A percentile compares a stretch with the other conserved stretches of the same genome.
phyloP scores from a whole-genome alignment of 2,329 filamentous ascomycete genomes.

The Claviceps fusiformis region DNA sequence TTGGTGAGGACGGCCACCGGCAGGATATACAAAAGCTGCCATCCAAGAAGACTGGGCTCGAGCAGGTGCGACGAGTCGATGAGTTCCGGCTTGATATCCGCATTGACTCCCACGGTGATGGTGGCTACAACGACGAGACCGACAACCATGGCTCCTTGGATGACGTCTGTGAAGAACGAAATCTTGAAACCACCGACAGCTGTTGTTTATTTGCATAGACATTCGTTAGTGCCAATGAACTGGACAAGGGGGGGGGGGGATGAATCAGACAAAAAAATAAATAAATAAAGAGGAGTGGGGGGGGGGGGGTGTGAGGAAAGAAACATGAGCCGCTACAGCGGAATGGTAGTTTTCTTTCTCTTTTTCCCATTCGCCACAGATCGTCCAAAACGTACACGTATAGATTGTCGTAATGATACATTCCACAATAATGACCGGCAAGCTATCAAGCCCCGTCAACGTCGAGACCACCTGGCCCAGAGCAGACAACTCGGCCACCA shows the following conservation, averaged over 20 bases:
- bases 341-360: not conserved
- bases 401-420: slow-evolving; percentile 70
- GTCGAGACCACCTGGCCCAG: slow-evolving; percentile 65
- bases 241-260: no score
- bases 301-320: not conserved
- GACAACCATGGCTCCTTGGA: slow-evolving; percentile 68
- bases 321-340: not conserved
- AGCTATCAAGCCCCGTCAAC: slow-evolving; percentile 59
- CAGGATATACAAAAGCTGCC: slow-evolving; percentile 77
- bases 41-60: slow-evolving; percentile 58
- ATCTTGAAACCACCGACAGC: slow-evolving; percentile 71
- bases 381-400: slow-evolving; percentile 41
- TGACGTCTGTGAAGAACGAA: slow-evolving; percentile 71
- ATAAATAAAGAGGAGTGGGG: no score
- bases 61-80: slow-evolving; percentile 57
- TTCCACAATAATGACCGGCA: slow-evolving; percentile 66
- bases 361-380: not conserved
- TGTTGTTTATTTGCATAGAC: slow-evolving; percentile 16
- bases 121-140: slow-evolving; percentile 62
- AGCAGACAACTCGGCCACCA: slow-evolving; percentile 72
- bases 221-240: no score
- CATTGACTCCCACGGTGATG: slow-evolving; percentile 64
- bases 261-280: no score
- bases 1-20: slow-evolving; percentile 71
- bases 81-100: slow-evolving; percentile 54